Percentiles rank a stretch among this genome's conserved stretches.
Conservation (phyloP, 192 early-diverging fungal species). For the Diversispora eburnea region DNA sequence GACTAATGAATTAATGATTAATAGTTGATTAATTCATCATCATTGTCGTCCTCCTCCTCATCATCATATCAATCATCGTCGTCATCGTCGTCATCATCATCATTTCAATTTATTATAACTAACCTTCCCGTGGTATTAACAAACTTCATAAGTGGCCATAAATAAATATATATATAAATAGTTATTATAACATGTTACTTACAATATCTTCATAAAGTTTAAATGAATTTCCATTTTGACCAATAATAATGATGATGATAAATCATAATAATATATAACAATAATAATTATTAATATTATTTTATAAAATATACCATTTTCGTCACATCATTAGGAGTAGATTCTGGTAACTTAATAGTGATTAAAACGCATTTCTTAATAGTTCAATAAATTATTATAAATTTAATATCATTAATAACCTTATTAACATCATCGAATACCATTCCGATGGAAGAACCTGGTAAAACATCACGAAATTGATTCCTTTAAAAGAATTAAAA, state of each 20-base stretch:
- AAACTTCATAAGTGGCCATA: no score
- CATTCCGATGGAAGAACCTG: conserved; percentile 85
- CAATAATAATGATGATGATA: conserved; percentile 40
- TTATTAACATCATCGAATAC: conserved; percentile 83
- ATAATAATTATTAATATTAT: neutral
- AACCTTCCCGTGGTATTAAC: no score
- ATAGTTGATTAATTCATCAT: no score
- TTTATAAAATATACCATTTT: neutral
- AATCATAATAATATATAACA: neutral
- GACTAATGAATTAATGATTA: no score
- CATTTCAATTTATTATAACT: no score
- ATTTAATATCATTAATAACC: conserved; percentile 30
- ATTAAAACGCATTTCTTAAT: conserved; percentile 43
- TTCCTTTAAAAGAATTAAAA: conserved; percentile 41
- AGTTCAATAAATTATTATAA: conserved; percentile 33
- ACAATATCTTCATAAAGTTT: conserved; percentile 81
- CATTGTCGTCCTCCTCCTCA: no score
- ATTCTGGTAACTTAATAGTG: conserved; percentile 34
- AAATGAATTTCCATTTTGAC: conserved; percentile 70
- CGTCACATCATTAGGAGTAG: neutral
- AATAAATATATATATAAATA: neutral
- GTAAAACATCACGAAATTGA: conserved; percentile 98
- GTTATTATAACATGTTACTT: neutral
- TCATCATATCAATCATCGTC: no score
- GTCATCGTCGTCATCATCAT: no score